These are phyloP conservation scores for Kodamaea jinghongensis DNA, from an alignment of 805 yeast genomes.

Conservation along the genomic window DNA sequence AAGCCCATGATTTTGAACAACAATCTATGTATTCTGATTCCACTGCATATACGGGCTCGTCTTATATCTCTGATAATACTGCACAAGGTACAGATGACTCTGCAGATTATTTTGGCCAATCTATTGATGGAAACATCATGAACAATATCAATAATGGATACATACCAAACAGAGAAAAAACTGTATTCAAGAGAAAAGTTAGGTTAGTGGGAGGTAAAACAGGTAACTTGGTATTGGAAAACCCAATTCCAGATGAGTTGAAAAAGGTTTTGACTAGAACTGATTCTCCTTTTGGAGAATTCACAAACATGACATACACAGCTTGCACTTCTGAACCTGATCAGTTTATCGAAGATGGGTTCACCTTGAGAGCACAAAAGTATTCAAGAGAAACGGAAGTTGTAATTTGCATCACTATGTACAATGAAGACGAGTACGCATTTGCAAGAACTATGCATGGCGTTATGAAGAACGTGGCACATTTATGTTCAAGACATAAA, in stretches of 20 bases:
- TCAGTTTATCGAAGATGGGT: conserved; percentile 74
- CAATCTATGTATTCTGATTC: conserved; percentile 36
- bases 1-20: conserved; percentile 31
- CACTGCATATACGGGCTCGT: conserved; percentile 33
- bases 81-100: conserved; percentile 16
- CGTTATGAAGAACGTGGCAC: conserved; percentile 88
- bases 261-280: conserved; percentile 81
- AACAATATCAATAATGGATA: conserved; percentile 38
- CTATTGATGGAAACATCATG: conserved; percentile 48
- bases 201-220: conserved; percentile 56
- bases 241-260: conserved; percentile 89
- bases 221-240: conserved; percentile 86
- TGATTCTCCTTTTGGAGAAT: conserved; percentile 78
- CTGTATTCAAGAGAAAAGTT: conserved; percentile 69
- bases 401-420: conserved; percentile 93
- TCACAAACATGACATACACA: conserved; percentile 93
- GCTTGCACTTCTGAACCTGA: conserved; percentile 96
- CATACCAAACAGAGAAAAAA: conserved; percentile 64
- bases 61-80: conserved; percentile 18
- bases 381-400: conserved; percentile 89
- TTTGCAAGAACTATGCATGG: conserved; percentile 94
- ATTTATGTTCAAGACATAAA: conserved; percentile 74
- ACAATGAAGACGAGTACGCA: conserved; percentile 88
- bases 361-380: conserved; percentile 81
- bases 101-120: conserved; percentile 42